These are phyloP conservation scores for Solanum tarapatanum DNA, from an alignment of 257 asterid genomes.

Conservation along the genomic window DNA sequence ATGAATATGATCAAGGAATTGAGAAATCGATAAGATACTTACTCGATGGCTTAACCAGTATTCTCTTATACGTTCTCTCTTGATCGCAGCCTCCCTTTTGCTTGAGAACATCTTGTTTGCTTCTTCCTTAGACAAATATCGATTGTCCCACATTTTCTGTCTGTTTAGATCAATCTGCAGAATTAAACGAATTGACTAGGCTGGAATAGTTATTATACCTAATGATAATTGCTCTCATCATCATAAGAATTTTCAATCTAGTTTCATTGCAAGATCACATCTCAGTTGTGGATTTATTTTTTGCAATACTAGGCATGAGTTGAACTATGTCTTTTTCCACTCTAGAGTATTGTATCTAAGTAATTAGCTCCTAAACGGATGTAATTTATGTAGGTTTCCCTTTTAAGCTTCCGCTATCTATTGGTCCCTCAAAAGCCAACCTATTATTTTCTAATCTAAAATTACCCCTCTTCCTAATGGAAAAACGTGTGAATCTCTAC, in stretches of 20 bases:
- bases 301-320: not conserved
- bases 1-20: not conserved
- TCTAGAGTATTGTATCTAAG: not conserved
- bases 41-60: constrained; percentile 77
- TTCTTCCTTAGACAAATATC: constrained; percentile 51
- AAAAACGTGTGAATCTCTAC: no score
- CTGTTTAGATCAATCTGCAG: constrained; percentile 62
- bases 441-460: no score
- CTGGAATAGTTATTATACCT: not conserved
- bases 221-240: not conserved
- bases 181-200: not conserved
- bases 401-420: no score
- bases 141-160: constrained; percentile 76
- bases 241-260: not conserved
- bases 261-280: no score
- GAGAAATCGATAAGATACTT: constrained; percentile 11
- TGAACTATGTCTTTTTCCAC: not conserved
- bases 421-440: no score
- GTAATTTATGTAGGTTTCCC: no score
- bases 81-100: constrained; percentile 60
- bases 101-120: constrained; percentile 35
- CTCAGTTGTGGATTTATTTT: no score
- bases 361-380: no score
- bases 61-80: constrained; percentile 64
- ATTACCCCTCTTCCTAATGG: no score